Evolutionary conservation across 2,329 filamentous ascomycete species (phyloP), one percentile per base, ranked within the genome.

Genomic region (Elsinoe fawcettii): DNA sequence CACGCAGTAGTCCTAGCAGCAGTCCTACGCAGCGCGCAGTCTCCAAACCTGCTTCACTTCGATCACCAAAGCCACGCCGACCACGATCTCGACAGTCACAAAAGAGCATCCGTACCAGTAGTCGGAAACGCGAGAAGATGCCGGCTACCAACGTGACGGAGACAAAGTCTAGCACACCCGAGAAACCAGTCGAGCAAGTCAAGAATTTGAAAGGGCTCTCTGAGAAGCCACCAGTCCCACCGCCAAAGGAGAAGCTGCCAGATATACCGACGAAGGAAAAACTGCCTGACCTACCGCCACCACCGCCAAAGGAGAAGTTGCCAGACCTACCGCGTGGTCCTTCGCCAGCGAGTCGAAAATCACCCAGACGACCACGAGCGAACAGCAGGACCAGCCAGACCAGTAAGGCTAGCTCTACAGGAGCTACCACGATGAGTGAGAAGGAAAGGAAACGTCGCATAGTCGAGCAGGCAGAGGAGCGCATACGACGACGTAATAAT

Each of bases 1-100:
- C 63, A 67, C 9, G 66, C 65, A 5, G 68, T 66, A 16, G 67
- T 70, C 8, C 63, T 65, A n/a, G 67, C 68, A 64, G 66, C 64
- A 53, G 49, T 39, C 49, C 49, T 9, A 53, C 49, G 4, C 49
- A 53, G 20, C 16, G 20, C 5, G 30, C 49, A 16, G 49, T 34
- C 49, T 53, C 49, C 5, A 53, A 53, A 32, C 49, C 49, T 53
- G 49, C 49, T 18, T 53, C 49, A 58, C 8, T 63, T 61, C 5
- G 55, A 6, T 39, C 49, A 9, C 49, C 49, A 7, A 12, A 18
- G 32, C 25, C 49, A 20, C 49, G 49, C 32, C 16, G 49, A 39
- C 49, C 49, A 7, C 14, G 49, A 25, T 36, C 49, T 18, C 49
- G 49, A 3, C 20, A 30, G 14, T 53, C 49, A 14, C 49, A 53